A percentile compares a stretch with the other conserved stretches of the same genome.
phyloP scores from a whole-genome alignment of 306 rosid genomes.

The Dalbergia oliveri region DNA sequence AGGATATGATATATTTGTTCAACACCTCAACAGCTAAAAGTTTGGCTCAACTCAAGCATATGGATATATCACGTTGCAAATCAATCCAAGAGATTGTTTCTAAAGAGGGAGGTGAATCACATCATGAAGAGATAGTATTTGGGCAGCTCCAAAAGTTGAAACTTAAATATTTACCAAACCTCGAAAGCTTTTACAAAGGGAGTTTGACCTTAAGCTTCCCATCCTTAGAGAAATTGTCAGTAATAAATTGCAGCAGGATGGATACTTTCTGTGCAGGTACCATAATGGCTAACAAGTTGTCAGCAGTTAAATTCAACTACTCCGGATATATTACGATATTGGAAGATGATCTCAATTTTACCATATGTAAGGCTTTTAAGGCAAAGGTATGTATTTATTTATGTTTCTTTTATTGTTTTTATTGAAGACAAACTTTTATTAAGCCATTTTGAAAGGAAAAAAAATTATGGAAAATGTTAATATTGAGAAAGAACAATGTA shows the following conservation, averaged over 20 bases:
- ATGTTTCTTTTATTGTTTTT: too few relatives aligned
- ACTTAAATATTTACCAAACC: neutral
- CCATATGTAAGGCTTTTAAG: too few relatives aligned
- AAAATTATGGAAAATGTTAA: too few relatives aligned
- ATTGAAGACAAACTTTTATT: too few relatives aligned
- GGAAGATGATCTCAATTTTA: too few relatives aligned
- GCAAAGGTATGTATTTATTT: too few relatives aligned
- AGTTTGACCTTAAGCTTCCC: slow-evolving; percentile 21
- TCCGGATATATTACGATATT: neutral
- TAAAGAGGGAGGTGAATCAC: slow-evolving; percentile 3
- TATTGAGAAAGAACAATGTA: too few relatives aligned
- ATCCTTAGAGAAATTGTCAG: neutral
- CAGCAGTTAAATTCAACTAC: neutral
- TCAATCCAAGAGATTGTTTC: slow-evolving; percentile 15
- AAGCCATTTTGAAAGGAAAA: too few relatives aligned
- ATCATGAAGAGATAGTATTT: slow-evolving; percentile 2
- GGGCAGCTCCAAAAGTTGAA: neutral
- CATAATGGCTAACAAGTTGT: neutral
- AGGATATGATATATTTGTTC: slow-evolving; percentile 2
- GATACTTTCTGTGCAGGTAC: neutral
- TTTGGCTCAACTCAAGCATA: neutral
- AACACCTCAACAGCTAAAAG: slow-evolving; percentile 33
- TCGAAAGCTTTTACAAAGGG: slow-evolving; percentile 18
- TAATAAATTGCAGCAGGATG: neutral
- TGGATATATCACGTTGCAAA: neutral